Conservation (phyloP, 495 filamentous ascomycete genomes). For the Penicillium tannophilum region DNA sequence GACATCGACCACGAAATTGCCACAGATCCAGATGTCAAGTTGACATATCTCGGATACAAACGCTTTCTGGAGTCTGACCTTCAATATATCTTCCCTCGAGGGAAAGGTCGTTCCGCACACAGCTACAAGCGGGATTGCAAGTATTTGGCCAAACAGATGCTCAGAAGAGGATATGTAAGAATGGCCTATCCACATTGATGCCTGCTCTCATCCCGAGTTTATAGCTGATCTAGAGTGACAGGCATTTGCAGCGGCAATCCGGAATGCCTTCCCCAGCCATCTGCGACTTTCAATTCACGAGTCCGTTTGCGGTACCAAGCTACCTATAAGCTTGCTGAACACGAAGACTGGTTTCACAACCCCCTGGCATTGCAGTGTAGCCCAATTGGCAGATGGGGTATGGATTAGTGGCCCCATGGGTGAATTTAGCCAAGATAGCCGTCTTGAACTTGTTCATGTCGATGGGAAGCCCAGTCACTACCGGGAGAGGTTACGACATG, state of each 20-base stretch:
- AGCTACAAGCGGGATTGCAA: conserved; percentile 15
- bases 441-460: conserved; percentile 10
- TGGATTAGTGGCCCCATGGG: conserved; percentile 13
- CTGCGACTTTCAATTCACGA: conserved; percentile 16
- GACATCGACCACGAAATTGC: conserved; percentile 13
- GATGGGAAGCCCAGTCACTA: conserved; percentile 11
- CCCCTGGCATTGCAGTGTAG: conserved; percentile 14
- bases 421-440: conserved; percentile 9
- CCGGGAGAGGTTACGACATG: neutral
- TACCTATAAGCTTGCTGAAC: conserved; percentile 13
- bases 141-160: conserved; percentile 14
- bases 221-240: neutral
- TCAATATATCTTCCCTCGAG: conserved; percentile 12
- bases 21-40: conserved; percentile 8
- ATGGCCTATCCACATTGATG: too few relatives aligned
- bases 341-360: conserved; percentile 13
- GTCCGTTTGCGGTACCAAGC: conserved; percentile 10
- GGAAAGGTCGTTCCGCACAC: conserved; percentile 9
- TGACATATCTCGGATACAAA: conserved; percentile 16
- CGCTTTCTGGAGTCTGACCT: conserved; percentile 13
- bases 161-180: conserved; percentile 13
- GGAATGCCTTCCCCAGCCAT: conserved; percentile 8
- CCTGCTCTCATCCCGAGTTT: too few relatives aligned
- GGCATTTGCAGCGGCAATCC: conserved; percentile 11
- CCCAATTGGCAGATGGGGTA: conserved; percentile 9